Evolutionary conservation across 441 rosid species (phyloP), one percentile per base, ranked within the genome.

Genomic region (Adansonia grandidieri): DNA sequence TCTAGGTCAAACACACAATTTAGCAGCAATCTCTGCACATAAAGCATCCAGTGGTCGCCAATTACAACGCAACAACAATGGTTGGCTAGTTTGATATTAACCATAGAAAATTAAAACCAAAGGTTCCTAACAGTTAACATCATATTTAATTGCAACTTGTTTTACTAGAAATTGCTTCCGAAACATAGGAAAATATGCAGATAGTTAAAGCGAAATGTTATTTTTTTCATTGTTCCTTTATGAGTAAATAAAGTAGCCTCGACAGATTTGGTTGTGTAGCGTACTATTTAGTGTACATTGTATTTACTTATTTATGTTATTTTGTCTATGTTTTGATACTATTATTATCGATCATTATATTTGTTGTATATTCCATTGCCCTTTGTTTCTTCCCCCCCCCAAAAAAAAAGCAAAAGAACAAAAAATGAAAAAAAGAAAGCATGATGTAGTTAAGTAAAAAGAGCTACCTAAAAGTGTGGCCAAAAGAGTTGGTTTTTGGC

Each of bases 401-500:
- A 24, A 24, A 24, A 24, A 24, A 24, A 24, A 24, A 24, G 28
- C 28, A 24, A 24, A 24, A 24, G 28, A 24, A 24, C 0, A 24
- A 24, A 24, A 24, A 24, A 1, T 0, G 28, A 24, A 24, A 24
- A 24, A 24, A 24, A 24, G 28, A 24, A 24, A 37, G 40, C 0
- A 37, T 37, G 42, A 66, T n/a, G n/a, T 17, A 19, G 9, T 14
- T 7, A 4, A 44, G 15, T 17, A 3, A 32, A 9, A 2, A 8
- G 17, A 48, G 0, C 24, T 19, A 91, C 95, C 92, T 87, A 85
- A 91, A 91, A 28, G 82, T 85, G 70, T 86, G 91, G 65, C 95
- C 95, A 82, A 87, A 91, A 20, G 95, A 82, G 68, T 89, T 91
- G 72, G 83, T 80, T 0, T 80, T 71, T n/a, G 92, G 89, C 83